These are phyloP conservation scores for Fusarium papillatum DNA, from an alignment of 2,329 filamentous ascomycete species.

Conservation along the genomic window DNA sequence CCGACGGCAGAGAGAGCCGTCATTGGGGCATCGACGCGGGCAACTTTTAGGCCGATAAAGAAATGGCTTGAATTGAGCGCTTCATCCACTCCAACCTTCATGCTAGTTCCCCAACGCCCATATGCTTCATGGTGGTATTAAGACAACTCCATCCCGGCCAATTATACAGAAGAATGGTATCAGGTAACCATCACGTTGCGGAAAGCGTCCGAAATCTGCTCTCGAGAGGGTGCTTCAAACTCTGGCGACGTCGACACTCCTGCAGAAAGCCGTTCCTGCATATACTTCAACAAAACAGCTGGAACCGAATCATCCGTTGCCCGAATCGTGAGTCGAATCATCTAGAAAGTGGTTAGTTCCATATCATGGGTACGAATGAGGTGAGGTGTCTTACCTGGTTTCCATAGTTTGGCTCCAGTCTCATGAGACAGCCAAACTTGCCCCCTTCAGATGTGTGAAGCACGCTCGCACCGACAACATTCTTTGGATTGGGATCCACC, in stretches of 20 bases:
- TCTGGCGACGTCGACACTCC: slow-evolving; percentile 60
- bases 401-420: slow-evolving; percentile 93
- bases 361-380: neutral
- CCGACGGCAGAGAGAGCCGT: slow-evolving; percentile 19
- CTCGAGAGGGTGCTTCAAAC: slow-evolving; percentile 56
- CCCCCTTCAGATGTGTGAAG: slow-evolving; percentile 85
- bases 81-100: slow-evolving; percentile 39
- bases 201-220: slow-evolving; percentile 69
- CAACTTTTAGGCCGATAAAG: slow-evolving; percentile 36
- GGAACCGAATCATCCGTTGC: slow-evolving; percentile 95
- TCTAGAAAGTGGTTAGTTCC: slow-evolving; percentile 66
- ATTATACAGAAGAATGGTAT: slow-evolving; percentile 40
- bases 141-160: slow-evolving; percentile 43
- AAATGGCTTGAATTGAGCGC: slow-evolving; percentile 36
- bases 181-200: slow-evolving; percentile 67
- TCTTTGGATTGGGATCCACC: slow-evolving; percentile 94
- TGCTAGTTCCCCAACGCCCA: slow-evolving; percentile 48
- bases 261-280: slow-evolving; percentile 84
- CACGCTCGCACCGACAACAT: slow-evolving; percentile 93
- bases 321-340: slow-evolving; percentile 94
- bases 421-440: slow-evolving; percentile 94
- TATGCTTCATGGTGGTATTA: slow-evolving; percentile 47
- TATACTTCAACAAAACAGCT: slow-evolving; percentile 82
- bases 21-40: slow-evolving; percentile 18
- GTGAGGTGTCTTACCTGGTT: slow-evolving; percentile 79